Base-by-base conservation (phyloP, 352 stramenopile species). In the Blastocystis sp. region DNA sequence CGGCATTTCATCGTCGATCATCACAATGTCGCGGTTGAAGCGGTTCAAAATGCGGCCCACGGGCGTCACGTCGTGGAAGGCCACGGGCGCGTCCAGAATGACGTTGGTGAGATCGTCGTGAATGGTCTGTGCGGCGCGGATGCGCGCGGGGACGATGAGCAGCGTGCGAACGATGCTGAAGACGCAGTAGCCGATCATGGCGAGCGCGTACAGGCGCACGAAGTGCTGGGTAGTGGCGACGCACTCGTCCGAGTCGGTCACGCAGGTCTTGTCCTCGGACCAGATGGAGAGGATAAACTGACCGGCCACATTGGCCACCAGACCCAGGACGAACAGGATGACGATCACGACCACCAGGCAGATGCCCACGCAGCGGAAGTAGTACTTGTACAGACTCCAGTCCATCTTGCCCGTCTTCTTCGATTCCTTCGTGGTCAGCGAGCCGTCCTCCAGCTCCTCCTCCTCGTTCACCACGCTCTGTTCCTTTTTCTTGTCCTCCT, bases 101-200 rank as follows among this genome's bases (percentile, higher is more conserved):
- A 90, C 89, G 28, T 91, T n/a, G 56, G 95, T 88, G 48, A 96
- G 84, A 7, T 70, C 82, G 65, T 92, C 62, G 86, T 95, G 93
- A 34, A 95, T 93, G 59, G 10, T 59, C 7, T 59, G 21, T 21
- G 66, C 66, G n/a, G 66, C 66, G 10, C 23, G 10, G 14, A 77
- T 7, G 28, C 66, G 43, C 14, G 17, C 66, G 52, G 66, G 66
- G n/a, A 77, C 23, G 52, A 28, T 11, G 52, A 56, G 52, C 17
- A 23, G 40, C 17, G 38, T 7, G n/a, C 17, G 28, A 0, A 77
- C 17, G 1, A 77, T 59, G 52, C 17, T 34, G 66, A 77, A 59
- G 17, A 77, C 11, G 17, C 17, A 14, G 52, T 62, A 56, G 52
- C 66, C 10, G 43, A 59, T 59, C 17, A 77, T 62, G 43, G 7